A percentile compares a stretch with the other conserved stretches of the same genome.
Evolutionary conservation across 495 filamentous ascomycete species (phyloP).

Genomic region (Talaromyces proteolyticus): DNA sequence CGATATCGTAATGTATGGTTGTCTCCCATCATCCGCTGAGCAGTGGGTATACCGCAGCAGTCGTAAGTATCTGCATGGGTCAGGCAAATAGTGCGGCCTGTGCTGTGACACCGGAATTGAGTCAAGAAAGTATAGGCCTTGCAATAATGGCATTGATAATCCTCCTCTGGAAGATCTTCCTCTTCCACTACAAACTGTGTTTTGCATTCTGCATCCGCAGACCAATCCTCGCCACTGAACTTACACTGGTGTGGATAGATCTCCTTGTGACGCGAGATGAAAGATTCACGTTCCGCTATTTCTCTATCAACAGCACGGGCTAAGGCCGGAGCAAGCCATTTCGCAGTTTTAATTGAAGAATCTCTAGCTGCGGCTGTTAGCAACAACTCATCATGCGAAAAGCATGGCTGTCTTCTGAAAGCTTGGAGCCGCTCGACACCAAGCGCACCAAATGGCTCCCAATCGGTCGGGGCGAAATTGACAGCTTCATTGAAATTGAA

Average conservation of each 20-base stretch:
- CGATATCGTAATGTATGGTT: conserved; percentile 70
- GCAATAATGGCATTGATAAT: conserved; percentile 86
- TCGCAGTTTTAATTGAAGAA: conserved; percentile 84
- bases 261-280: conserved; percentile 59
- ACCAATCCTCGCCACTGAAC: conserved; percentile 23
- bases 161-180: conserved; percentile 76
- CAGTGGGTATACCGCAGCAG: conserved; percentile 65
- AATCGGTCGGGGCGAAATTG: conserved; percentile 95
- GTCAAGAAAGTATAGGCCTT: conserved; percentile 91
- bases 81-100: conserved; percentile 72
- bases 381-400: conserved; percentile 95
- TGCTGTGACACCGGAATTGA: conserved; percentile 74
- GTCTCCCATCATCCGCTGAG: conserved; percentile 53
- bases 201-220: conserved; percentile 27
- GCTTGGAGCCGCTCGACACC: conserved; percentile 82
- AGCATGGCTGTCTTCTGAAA: conserved; percentile 89
- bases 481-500: conserved; percentile 99
- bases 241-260: conserved; percentile 41
- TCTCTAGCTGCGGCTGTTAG: conserved; percentile 78
- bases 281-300: conserved; percentile 56
- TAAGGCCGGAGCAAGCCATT: conserved; percentile 88
- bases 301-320: conserved; percentile 72
- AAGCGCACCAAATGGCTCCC: conserved; percentile 87
- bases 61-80: conserved; percentile 69
- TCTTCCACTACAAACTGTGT: conserved; percentile 51